Percentiles rank a stretch among this genome's conserved stretches.
Conservation (phyloP, 202 grass and related monocot species). For the Setaria italica region DNA sequence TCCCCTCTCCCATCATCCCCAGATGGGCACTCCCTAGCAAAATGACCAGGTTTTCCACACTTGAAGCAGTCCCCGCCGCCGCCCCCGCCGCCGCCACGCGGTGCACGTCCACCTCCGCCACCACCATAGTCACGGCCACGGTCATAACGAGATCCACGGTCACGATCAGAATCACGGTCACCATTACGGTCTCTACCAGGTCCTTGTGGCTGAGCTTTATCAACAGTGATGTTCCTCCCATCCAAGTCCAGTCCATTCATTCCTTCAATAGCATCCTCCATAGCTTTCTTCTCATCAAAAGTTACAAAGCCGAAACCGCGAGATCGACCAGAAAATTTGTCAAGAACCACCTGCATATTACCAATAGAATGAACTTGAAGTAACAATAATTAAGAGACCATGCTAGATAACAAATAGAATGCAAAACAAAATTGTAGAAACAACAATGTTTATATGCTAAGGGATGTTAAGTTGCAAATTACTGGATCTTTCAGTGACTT, state of each 20-base stretch:
- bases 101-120: conserved; percentile 52
- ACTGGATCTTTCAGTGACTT: background rate
- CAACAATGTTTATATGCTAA: background rate
- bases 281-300: conserved; percentile 91
- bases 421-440: background rate
- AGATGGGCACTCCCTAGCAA: conserved; percentile 97
- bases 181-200: conserved; percentile 72
- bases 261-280: conserved; percentile 96
- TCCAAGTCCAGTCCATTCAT: conserved; percentile 99
- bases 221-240: conserved; percentile 84
- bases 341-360: conserved; percentile 72
- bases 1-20: conserved; percentile 87
- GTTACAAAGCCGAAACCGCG: conserved; percentile 97
- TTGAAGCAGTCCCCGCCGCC: conserved; percentile 93
- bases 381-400: background rate
- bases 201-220: conserved; percentile 93
- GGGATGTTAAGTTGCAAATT: background rate
- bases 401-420: background rate
- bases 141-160: conserved; percentile 68
- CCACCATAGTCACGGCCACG: conserved; percentile 59
- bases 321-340: conserved; percentile 92
- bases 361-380: conserved; percentile 15
- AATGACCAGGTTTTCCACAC: conserved; percentile 96
- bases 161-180: conserved; percentile 85
- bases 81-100: conserved; percentile 62